A percentile compares a stretch with the other conserved stretches of the same genome.
Conservation (phyloP, 2,329 filamentous ascomycete species). For the Ploettnerulaceae sp. region DNA sequence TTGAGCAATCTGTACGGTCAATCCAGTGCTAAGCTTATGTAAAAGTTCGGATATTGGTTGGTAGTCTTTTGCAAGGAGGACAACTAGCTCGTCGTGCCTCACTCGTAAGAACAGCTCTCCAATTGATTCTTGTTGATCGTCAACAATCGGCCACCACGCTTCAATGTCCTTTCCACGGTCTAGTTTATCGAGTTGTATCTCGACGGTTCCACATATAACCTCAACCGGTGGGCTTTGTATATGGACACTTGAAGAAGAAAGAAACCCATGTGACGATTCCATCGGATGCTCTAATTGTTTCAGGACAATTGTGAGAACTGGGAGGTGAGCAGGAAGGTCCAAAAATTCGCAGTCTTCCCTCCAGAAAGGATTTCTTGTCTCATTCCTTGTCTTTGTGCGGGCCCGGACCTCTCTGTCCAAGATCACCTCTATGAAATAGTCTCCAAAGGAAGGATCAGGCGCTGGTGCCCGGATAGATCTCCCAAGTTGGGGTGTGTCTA, state of each 20-base stretch:
- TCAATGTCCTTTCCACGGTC: slow-evolving; percentile 75
- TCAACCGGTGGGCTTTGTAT: slow-evolving; percentile 40
- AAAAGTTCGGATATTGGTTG: slow-evolving; percentile 74
- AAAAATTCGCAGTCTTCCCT: slow-evolving; percentile 73
- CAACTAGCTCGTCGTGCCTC: slow-evolving; percentile 81
- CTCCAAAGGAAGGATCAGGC: slow-evolving; percentile 50
- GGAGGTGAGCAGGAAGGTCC: slow-evolving; percentile 65
- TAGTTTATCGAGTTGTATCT: slow-evolving; percentile 68
- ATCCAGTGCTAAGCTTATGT: slow-evolving; percentile 75
- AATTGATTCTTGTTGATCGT: slow-evolving; percentile 69
- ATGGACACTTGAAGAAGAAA: slow-evolving; percentile 30
- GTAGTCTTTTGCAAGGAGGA: slow-evolving; percentile 83
- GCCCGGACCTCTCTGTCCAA: slow-evolving; percentile 75
- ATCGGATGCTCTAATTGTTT: slow-evolving; percentile 54
- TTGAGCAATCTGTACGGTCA: slow-evolving; percentile 80
- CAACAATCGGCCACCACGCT: slow-evolving; percentile 79
- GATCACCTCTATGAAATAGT: slow-evolving; percentile 75
- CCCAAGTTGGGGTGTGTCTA: slow-evolving; percentile 27
- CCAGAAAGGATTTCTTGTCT: slow-evolving; percentile 72
- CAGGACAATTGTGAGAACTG: slow-evolving; percentile 64
- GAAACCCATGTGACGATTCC: slow-evolving; percentile 25
- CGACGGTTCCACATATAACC: slow-evolving; percentile 64
- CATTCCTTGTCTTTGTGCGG: slow-evolving; percentile 66
- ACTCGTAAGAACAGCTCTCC: slow-evolving; percentile 83
- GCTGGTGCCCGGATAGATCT: slow-evolving; percentile 31